These are phyloP conservation scores for Tylopilus vinaceipallidus DNA, from an alignment of 768 basidiomycete species.

Conservation along the genomic window DNA sequence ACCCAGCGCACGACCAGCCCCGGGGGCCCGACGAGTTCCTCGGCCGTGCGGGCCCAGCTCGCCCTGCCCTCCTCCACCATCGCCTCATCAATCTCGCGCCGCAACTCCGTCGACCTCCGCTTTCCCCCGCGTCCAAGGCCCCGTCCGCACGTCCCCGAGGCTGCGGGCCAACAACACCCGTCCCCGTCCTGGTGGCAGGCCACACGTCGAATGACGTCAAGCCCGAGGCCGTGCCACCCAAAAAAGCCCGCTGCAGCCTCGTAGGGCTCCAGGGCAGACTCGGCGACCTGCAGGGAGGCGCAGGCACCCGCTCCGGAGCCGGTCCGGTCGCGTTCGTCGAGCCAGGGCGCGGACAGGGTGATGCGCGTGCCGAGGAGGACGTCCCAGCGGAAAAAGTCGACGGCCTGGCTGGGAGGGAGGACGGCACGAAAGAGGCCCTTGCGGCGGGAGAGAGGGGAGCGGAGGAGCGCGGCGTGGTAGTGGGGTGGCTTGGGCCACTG, in stretches of 20 bases:
- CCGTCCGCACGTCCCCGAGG: neutral
- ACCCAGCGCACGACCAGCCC: constrained; percentile 9
- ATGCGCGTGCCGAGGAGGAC: constrained; percentile 1
- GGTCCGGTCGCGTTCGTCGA: neutral
- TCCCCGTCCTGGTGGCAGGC: neutral
- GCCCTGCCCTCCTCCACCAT: constrained; percentile 25
- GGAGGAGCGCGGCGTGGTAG: constrained; percentile 28
- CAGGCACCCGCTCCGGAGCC: neutral
- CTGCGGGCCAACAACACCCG: neutral
- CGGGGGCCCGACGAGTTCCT: constrained; percentile 23
- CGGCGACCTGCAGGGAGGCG: constrained; percentile 14
- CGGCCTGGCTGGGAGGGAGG: constrained; percentile 15
- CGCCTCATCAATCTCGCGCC: constrained; percentile 17
- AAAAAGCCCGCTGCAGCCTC: constrained; percentile 30
- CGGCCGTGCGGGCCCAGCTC: constrained; percentile 15
- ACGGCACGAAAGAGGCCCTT: constrained; percentile 27
- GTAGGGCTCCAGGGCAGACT: constrained; percentile 23
- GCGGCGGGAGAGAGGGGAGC: constrained; percentile 23
- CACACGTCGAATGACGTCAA: constrained; percentile 4
- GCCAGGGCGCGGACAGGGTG: neutral
- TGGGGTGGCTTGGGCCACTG: constrained; percentile 29
- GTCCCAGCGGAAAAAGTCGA: constrained; percentile 30
- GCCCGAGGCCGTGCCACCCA: constrained; percentile 27
- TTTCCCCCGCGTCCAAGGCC: neutral
- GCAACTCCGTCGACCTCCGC: constrained; percentile 2